Base-by-base conservation (phyloP, 179 eudicot species). In the Heliamphora ciliata region DNA sequence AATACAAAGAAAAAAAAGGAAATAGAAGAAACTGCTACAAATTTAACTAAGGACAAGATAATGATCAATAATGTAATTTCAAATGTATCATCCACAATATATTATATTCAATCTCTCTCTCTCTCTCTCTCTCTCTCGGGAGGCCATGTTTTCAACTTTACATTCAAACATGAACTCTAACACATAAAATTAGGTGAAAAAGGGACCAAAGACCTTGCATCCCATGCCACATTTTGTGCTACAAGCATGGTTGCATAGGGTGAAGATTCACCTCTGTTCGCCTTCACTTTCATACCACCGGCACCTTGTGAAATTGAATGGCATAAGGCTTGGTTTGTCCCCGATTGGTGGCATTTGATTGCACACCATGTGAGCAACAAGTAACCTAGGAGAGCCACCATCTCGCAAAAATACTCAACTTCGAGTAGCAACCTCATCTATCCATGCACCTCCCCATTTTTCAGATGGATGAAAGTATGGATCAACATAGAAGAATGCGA, bases 281-380 rank as follows among this genome's bases (percentile, higher is more conserved):
- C 98, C 77, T 94, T 94, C 61, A 94, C 98, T 84, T 94, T 94
- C 97, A 94, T 93, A 18, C 98, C 97, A 86, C 98, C 98, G 92
- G 75, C 24, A 21, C 24, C 24, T 21, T 21, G 24, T 21, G 24
- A 21, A 21, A 21, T 21, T 21, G 40, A 31, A 31, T 54, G 99
- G 94, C 99, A 97, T 97, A 77, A 97, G 95, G 84, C 99, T 97
- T 73, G 99, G 99, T 85, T 97, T 97, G 80, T 90, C 90, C 9
- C 98, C 99, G 47, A 97, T 97, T 6, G 99, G 99, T 44, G 99
- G 99, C 87, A 95, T 93, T 88, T 97, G 99, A 88, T 97, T 97
- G 88, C 99, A 97, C 77, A 97, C 93, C 91, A 97, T 92, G 85
- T 91, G 97, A 56, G 99, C 98, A 89, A 93, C 93, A 82, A 98